A percentile compares a stretch with the other conserved stretches of the same genome.
Conservation (phyloP, 306 rosid genomes). For the Inga leiocalycina region DNA sequence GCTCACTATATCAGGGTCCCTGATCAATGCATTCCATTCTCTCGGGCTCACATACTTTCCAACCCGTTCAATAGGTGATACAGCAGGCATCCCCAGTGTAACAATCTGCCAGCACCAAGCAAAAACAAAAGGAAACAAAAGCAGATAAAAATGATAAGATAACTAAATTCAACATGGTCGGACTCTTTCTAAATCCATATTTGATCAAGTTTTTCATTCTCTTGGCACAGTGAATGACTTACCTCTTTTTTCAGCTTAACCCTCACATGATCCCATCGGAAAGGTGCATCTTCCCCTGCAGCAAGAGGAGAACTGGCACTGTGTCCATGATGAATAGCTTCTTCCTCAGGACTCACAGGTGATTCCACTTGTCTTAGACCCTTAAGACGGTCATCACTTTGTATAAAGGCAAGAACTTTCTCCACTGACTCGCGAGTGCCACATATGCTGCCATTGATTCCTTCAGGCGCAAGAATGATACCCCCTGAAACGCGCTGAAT, state of each 20-base stretch:
- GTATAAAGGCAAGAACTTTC: slow-evolving; percentile 69
- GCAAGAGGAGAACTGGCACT: slow-evolving; percentile 83
- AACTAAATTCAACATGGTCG: background rate
- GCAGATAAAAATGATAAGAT: slow-evolving; percentile 2
- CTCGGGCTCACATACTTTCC: slow-evolving; percentile 80
- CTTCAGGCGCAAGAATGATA: slow-evolving; percentile 89
- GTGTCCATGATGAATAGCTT: slow-evolving; percentile 91
- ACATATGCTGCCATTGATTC: slow-evolving; percentile 94
- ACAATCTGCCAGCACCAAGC: slow-evolving; percentile 68
- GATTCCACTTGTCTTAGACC: slow-evolving; percentile 81
- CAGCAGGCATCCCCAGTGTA: slow-evolving; percentile 82
- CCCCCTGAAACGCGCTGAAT: slow-evolving; percentile 96
- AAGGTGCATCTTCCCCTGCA: slow-evolving; percentile 89
- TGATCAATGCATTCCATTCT: slow-evolving; percentile 84
- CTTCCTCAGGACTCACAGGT: slow-evolving; percentile 92
- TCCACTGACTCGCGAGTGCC: slow-evolving; percentile 78
- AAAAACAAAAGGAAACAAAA: slow-evolving; percentile 12
- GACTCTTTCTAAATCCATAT: background rate
- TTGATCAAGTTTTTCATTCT: slow-evolving; percentile 18
- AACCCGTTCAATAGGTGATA: slow-evolving; percentile 78
- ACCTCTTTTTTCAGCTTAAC: slow-evolving; percentile 98
- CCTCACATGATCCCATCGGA: slow-evolving; percentile 97
- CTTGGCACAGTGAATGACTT: background rate
- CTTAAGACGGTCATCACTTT: slow-evolving; percentile 59
- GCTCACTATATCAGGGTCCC: slow-evolving; percentile 82